Evolutionary conservation across 2,329 filamentous ascomycete genomes (phyloP).

Genomic region (Beauveria asiatica): DNA sequence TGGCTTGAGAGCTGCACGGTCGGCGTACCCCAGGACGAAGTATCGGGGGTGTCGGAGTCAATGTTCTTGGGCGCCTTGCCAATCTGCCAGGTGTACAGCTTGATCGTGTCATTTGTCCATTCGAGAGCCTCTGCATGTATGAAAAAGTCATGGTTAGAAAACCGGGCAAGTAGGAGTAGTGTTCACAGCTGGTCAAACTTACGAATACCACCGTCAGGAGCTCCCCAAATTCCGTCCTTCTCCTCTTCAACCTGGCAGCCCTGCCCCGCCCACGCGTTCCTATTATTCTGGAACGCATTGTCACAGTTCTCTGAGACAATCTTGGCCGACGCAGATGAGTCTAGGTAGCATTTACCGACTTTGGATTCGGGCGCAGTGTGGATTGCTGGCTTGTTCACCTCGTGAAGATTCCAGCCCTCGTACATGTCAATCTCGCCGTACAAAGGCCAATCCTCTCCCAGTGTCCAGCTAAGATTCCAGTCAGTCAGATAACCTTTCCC

Average conservation of each 20-base stretch:
- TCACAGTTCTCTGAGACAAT: too few relatives aligned
- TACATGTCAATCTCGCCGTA: constrained; percentile 51
- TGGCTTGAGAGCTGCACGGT: background rate
- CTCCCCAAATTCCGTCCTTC: constrained; percentile 2
- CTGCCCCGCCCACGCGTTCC: too few relatives aligned
- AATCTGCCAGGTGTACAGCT: constrained; percentile 28
- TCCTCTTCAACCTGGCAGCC: background rate
- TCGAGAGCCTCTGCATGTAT: constrained; percentile 23
- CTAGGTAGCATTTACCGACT: constrained; percentile 22
- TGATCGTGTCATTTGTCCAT: constrained; percentile 28
- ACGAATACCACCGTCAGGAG: background rate
- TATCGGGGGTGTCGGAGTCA: background rate
- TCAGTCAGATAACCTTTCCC: background rate
- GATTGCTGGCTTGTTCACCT: constrained; percentile 41
- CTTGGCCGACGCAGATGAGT: background rate
- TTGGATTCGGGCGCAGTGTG: too few relatives aligned
- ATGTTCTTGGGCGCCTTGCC: constrained; percentile 22
- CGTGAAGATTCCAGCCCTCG: constrained; percentile 50
- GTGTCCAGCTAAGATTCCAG: constrained; percentile 28
- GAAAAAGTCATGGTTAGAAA: too few relatives aligned
- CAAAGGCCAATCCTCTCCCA: constrained; percentile 42
- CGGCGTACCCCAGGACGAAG: constrained; percentile 7
- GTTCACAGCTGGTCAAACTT: too few relatives aligned
- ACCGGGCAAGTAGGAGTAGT: too few relatives aligned
- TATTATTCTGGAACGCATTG: too few relatives aligned